Conservation (phyloP, 495 filamentous ascomycete genomes). For the Friedmanniomyces endolithicus region DNA sequence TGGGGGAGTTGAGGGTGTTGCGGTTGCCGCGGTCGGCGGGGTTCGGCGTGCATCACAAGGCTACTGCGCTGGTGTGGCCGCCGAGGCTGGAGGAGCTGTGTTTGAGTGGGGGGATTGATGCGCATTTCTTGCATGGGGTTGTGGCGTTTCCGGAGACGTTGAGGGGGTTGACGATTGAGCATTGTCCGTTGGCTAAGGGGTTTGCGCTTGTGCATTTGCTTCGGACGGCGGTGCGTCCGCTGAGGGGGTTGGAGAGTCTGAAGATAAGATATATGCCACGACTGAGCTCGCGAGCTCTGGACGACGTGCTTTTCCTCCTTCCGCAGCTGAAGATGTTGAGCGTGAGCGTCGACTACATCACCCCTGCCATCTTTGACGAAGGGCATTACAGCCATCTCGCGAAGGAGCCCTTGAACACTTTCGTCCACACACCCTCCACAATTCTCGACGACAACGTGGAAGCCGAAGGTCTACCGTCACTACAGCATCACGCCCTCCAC, state of each 20-base stretch:
- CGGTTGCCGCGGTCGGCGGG: slow-evolving; percentile 44
- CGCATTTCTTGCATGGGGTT: slow-evolving; percentile 32
- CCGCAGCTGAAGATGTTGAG: slow-evolving; percentile 22
- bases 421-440: not conserved
- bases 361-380: slow-evolving; percentile 18
- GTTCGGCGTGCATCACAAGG: slow-evolving; percentile 20
- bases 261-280: slow-evolving; percentile 22
- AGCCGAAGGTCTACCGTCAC: not conserved
- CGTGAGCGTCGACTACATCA: slow-evolving; percentile 27
- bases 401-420: not conserved
- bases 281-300: slow-evolving; percentile 15
- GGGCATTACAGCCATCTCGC: not conserved
- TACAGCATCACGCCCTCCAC: slow-evolving; percentile 1
- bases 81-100: slow-evolving; percentile 33
- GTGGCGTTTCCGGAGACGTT: slow-evolving; percentile 26
- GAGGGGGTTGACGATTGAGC: slow-evolving; percentile 27
- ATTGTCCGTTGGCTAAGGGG: slow-evolving; percentile 23
- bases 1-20: slow-evolving; percentile 39
- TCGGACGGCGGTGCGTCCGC: slow-evolving; percentile 3
- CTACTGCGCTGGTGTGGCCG: slow-evolving; percentile 32
- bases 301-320: slow-evolving; percentile 19
- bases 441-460: not conserved
- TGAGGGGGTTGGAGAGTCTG: slow-evolving; percentile 7
- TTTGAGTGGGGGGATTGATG: slow-evolving; percentile 35
- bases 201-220: slow-evolving; percentile 13